phyloP scores from a whole-genome alignment of 768 basidiomycete genomes.

The Saitozyma sp. region DNA sequence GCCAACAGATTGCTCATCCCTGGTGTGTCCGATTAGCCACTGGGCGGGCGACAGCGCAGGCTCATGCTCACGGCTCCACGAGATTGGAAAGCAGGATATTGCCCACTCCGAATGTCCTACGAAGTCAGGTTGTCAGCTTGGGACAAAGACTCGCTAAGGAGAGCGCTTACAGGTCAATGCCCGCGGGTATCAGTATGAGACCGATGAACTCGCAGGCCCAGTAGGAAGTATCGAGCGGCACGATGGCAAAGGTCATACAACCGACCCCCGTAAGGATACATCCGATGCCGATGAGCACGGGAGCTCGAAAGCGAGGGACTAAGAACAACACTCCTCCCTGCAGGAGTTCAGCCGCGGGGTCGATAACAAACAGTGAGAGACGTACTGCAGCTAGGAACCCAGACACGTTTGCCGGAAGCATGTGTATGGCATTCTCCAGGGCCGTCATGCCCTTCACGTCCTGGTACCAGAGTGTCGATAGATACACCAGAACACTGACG shows the following conservation, averaged over 20 bases:
- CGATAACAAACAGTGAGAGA: neutral
- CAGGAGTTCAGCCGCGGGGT: neutral
- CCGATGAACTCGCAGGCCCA: slow-evolving; percentile 26
- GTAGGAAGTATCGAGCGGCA: too few relatives aligned
- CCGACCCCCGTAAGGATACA: neutral
- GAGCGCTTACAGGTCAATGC: slow-evolving; percentile 25
- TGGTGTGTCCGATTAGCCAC: neutral
- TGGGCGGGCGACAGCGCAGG: too few relatives aligned
- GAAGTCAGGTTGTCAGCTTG: neutral
- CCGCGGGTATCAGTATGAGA: slow-evolving; percentile 23
- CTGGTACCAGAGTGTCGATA: slow-evolving; percentile 34
- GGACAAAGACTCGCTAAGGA: too few relatives aligned
- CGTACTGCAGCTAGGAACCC: slow-evolving; percentile 16
- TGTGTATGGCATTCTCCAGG: slow-evolving; percentile 17
- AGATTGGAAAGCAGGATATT: neutral
- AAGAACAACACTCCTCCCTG: neutral
- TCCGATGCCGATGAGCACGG: neutral
- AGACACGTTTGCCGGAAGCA: slow-evolving; percentile 19
- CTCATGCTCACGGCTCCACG: neutral
- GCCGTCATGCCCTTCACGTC: slow-evolving; percentile 26
- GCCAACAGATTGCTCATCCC: slow-evolving; percentile 28
- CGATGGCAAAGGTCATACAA: too few relatives aligned
- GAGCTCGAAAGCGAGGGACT: slow-evolving; percentile 8
- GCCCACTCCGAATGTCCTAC: neutral
- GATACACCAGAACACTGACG: slow-evolving; percentile 20